phyloP scores from a whole-genome alignment of 164 flowering plant species.

The Liriodendron chinense region DNA sequence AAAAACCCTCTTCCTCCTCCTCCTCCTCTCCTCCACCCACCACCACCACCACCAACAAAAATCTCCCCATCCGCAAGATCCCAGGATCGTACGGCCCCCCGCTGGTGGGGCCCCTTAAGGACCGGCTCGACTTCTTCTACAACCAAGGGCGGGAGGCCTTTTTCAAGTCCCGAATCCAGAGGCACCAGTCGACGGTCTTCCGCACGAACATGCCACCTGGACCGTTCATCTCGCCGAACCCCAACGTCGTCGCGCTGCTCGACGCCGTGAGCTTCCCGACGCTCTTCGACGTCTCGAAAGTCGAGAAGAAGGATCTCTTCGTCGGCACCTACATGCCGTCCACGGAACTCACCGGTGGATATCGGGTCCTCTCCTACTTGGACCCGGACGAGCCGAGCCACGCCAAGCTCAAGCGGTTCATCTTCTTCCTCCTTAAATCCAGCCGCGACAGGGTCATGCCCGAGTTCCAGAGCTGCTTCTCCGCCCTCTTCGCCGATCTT shows the following conservation, averaged over 20 bases:
- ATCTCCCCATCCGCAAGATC: conserved; percentile 45
- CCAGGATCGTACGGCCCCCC: conserved; percentile 80
- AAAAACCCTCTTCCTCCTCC: conserved; percentile 13
- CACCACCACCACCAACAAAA: conserved; percentile 11
- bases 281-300: conserved; percentile 70
- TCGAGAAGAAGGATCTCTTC: conserved; percentile 73
- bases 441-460: conserved; percentile 58
- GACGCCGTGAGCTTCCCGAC: conserved; percentile 77
- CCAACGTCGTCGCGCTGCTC: conserved; percentile 60
- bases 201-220: conserved; percentile 88
- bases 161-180: conserved; percentile 52
- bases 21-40: background rate
- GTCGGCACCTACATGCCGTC: conserved; percentile 88
- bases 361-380: conserved; percentile 67
- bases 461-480: conserved; percentile 44
- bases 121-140: conserved; percentile 68
- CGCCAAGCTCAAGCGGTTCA: conserved; percentile 56
- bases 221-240: conserved; percentile 49
- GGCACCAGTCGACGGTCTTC: conserved; percentile 70
- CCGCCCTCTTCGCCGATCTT: conserved; percentile 42
- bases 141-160: conserved; percentile 62
- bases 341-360: conserved; percentile 73
- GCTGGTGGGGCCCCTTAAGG: conserved; percentile 57
- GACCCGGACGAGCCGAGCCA: conserved; percentile 83
- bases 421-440: conserved; percentile 51